Evolutionary conservation across 1,284 basidiomycete species (phyloP), one percentile per base, ranked within the genome.

Genomic region (Inonotus obliquus): DNA sequence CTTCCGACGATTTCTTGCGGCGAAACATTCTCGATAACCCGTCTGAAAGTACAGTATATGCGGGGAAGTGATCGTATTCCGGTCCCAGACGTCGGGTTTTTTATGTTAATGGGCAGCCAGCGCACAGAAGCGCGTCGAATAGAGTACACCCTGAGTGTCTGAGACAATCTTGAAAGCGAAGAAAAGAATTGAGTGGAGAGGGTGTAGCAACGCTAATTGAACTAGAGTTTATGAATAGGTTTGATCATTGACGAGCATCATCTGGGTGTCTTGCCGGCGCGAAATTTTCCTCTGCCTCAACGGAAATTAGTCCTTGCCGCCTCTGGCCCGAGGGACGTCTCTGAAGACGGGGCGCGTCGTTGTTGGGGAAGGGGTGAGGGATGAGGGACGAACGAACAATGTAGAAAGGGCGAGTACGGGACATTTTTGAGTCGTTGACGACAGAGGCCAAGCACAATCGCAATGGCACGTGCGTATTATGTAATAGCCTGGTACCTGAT

Each of bases 1-100:
- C 49, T 19, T 60, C 58, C 25, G 35, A 41, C 39, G 58, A 60
- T 25, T 54, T 60, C 25, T 60, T 60, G 21, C 58, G 58, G 38
- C 58, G 58, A 29, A 60, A 60, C 58, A 60, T 60, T 29, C 29
- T 52, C n/a, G 27, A 17, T 14, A 1, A 14, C 14, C 5, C 5
- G 47, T n/a, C 35, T 32, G 19, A 49, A 14, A 49, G 48, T 49
- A 14, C 48, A 14, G 11, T 11, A 25, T 25, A 49, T 25, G 48
- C 41, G 1, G 41, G 17, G 19, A n/a, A 17, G 6, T 10, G 17
- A 7, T 21, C 17, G 11, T 9, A 4, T 21, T 44, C 41, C 41
- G 19, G 9, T 17, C 41, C 6, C 19, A 17, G 19, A 23, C 23
- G 19, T 49, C 23, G 6, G 51, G 10, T 35, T 14, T 10, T 11